Conservation (phyloP, 1,284 basidiomycete species). For the Ustilago tritici region DNA sequence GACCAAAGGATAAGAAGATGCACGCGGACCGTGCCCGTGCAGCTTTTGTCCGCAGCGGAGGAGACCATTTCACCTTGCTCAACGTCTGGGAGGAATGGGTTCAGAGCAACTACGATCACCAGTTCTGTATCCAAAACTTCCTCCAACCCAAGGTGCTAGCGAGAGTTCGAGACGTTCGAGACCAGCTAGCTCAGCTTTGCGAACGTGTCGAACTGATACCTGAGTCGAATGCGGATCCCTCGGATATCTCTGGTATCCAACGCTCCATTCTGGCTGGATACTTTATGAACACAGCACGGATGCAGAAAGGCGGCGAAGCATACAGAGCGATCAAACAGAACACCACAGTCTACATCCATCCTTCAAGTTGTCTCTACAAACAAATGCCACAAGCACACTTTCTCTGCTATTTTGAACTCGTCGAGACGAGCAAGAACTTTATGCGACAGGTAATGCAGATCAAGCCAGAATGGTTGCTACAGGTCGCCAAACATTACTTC, state of each 20-base stretch:
- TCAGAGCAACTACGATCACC: conserved; percentile 86
- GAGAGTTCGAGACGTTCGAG: conserved; percentile 91
- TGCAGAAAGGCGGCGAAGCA: conserved; percentile 64
- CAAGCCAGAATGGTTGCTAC: conserved; percentile 90
- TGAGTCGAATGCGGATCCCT: conserved; percentile 85
- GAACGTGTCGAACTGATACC: conserved; percentile 96
- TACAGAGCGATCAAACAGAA: conserved; percentile 94
- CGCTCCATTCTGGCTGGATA: conserved; percentile 94
- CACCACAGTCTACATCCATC: conserved; percentile 90
- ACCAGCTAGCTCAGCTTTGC: conserved; percentile 93
- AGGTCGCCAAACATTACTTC: conserved; percentile 73
- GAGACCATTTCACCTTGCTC: conserved; percentile 95
- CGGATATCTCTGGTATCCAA: conserved; percentile 91
- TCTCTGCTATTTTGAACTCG: conserved; percentile 91
- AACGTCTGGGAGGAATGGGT: conserved; percentile 99
- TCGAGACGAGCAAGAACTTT: conserved; percentile 74
- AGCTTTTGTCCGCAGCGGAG: conserved; percentile 90
- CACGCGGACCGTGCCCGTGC: conserved; percentile 88
- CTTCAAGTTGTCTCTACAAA: conserved; percentile 93
- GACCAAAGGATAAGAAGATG: conserved; percentile 84
- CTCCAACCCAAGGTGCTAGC: conserved; percentile 95
- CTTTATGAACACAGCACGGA: conserved; percentile 84
- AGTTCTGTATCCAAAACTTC: conserved; percentile 78
- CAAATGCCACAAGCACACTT: conserved; percentile 89
- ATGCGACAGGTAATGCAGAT: conserved; percentile 95